phyloP scores from a whole-genome alignment of 1,284 basidiomycete genomes.

The Heliocybe sulcata region DNA sequence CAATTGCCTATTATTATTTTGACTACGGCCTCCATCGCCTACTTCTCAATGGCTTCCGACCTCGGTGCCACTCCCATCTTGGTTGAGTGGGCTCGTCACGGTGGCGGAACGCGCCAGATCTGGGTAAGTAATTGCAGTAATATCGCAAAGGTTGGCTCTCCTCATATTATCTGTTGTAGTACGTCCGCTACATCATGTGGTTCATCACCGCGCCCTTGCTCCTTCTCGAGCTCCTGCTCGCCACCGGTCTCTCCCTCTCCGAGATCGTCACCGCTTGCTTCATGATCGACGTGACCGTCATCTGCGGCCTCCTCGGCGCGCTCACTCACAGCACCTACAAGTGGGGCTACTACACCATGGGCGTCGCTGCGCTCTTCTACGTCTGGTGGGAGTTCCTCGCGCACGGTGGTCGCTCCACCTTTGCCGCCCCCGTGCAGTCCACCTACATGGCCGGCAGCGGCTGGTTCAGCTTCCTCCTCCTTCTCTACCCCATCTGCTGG shows the following conservation, averaged over 20 bases:
- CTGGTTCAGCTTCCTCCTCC: constrained; percentile 40
- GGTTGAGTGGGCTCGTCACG: constrained; percentile 34
- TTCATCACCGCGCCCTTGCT: constrained; percentile 51
- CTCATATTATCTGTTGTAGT: constrained; percentile 16
- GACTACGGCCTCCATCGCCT: constrained; percentile 32
- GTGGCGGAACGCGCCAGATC: constrained; percentile 36
- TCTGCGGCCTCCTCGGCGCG: constrained; percentile 42
- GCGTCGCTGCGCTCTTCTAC: constrained; percentile 35
- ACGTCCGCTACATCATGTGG: constrained; percentile 50
- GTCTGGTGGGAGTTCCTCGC: constrained; percentile 33
- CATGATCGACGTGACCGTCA: constrained; percentile 41
- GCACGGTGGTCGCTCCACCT: constrained; percentile 22
- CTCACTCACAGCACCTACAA: constrained; percentile 45
- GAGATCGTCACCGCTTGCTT: constrained; percentile 48
- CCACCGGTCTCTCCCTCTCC: constrained; percentile 43
- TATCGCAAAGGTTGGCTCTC: background rate
- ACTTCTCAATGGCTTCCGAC: constrained; percentile 56
- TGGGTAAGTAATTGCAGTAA: no score
- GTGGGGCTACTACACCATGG: constrained; percentile 42
- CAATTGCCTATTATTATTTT: constrained; percentile 39
- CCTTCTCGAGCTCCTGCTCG: constrained; percentile 42
- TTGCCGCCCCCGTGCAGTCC: constrained; percentile 27
- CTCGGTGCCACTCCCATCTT: constrained; percentile 43
- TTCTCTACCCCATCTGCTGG: constrained; percentile 44
- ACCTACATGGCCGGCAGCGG: constrained; percentile 32